Conservation (phyloP, 805 yeast genomes). For the Candida schatavii region DNA sequence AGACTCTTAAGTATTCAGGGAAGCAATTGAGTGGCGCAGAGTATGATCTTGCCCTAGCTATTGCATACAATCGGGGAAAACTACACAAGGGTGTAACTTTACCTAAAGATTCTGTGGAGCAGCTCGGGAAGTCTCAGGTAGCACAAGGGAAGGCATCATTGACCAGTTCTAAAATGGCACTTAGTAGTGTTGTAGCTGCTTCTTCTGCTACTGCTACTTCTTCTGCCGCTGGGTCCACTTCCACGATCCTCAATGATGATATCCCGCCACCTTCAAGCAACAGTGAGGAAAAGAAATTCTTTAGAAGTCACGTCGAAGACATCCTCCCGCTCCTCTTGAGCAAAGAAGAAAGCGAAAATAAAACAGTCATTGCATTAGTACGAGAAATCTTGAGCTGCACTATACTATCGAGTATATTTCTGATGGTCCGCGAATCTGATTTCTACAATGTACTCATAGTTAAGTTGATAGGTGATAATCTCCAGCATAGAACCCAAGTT, state of each 20-base stretch:
- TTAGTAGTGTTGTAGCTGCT: too few species aligned
- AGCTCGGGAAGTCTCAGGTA: neutral
- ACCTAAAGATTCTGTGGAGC: conserved; percentile 12
- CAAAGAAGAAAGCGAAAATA: conserved; percentile 43
- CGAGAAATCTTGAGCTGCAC: conserved; percentile 62
- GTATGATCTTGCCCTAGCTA: conserved; percentile 39
- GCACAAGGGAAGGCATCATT: too few species aligned
- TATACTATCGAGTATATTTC: conserved; percentile 48
- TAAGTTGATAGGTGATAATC: conserved; percentile 52
- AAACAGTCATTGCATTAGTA: conserved; percentile 47
- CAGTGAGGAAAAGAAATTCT: conserved; percentile 46
- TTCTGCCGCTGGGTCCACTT: neutral
- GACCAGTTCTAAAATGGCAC: too few species aligned
- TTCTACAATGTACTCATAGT: conserved; percentile 69
- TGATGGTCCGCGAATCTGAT: conserved; percentile 66
- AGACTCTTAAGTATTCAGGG: conserved; percentile 6
- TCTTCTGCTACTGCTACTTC: neutral
- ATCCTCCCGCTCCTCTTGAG: conserved; percentile 53
- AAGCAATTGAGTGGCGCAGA: conserved; percentile 23
- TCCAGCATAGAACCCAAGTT: conserved; percentile 75
- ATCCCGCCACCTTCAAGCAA: conserved; percentile 11
- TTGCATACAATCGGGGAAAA: conserved; percentile 36
- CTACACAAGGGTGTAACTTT: conserved; percentile 57
- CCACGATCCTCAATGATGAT: neutral
- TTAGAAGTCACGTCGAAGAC: conserved; percentile 39